These are phyloP conservation scores for Mesostigma viride DNA, from an alignment of 139 green algal species.

Conservation along the genomic window DNA sequence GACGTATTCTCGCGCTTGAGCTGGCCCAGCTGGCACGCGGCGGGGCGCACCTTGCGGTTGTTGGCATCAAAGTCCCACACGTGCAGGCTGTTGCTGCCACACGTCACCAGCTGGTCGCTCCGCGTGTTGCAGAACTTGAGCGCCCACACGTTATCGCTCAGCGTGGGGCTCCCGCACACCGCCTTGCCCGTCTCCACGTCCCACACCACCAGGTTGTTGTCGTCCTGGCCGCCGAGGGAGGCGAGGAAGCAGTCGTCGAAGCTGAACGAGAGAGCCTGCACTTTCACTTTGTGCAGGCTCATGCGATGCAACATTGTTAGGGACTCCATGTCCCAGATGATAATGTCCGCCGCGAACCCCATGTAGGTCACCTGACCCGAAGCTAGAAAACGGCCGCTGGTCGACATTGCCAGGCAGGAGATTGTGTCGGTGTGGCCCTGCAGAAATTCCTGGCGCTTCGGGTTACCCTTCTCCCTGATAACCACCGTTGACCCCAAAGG, in stretches of 20 bases:
- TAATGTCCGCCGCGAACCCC: conserved; percentile 72
- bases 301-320: conserved; percentile 52
- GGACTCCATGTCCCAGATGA: conserved; percentile 68
- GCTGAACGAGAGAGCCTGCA: conserved; percentile 62
- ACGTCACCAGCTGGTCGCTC: conserved; percentile 53
- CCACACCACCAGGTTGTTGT: conserved; percentile 77
- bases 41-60: conserved; percentile 58
- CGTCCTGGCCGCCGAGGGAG: conserved; percentile 67
- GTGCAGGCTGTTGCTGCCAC: conserved; percentile 49
- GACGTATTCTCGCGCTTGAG: conserved; percentile 50
- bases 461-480: conserved; percentile 45
- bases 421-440: conserved; percentile 58
- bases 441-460: conserved; percentile 40
- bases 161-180: conserved; percentile 65
- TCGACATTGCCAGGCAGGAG: conserved; percentile 57
- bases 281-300: conserved; percentile 73
- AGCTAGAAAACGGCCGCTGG: conserved; percentile 56
- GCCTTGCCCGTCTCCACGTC: conserved; percentile 56
- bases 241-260: conserved; percentile 53
- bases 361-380: conserved; percentile 70
- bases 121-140: conserved; percentile 63
- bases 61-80: conserved; percentile 62
- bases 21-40: conserved; percentile 45
- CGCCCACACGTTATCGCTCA: conserved; percentile 47
- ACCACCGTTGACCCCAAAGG: conserved; percentile 67